Percentiles rank a stretch among this genome's conserved stretches.
These are phyloP conservation scores for Penicillium vulpinum DNA, from an alignment of 2,329 filamentous ascomycete genomes.

Conservation along the genomic window DNA sequence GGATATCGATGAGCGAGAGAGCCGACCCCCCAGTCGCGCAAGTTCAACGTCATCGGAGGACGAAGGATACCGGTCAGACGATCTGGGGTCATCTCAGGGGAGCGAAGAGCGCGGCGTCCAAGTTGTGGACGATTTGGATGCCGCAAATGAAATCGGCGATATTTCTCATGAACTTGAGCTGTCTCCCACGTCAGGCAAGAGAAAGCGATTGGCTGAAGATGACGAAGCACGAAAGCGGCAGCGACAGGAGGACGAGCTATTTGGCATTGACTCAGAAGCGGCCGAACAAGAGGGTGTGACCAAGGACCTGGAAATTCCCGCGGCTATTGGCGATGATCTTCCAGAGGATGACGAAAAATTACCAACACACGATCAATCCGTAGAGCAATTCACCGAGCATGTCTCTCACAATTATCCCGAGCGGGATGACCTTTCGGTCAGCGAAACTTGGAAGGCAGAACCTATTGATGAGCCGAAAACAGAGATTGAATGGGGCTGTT, in stretches of 20 bases:
- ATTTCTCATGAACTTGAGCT: conserved; percentile 47
- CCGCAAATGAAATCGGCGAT: neutral
- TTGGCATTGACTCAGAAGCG: conserved; percentile 62
- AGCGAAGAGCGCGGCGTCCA: conserved; percentile 3
- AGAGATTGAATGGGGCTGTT: conserved; percentile 62
- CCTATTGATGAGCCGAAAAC: conserved; percentile 39
- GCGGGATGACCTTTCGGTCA: conserved; percentile 16
- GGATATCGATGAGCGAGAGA: conserved; percentile 85
- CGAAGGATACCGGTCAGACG: conserved; percentile 37
- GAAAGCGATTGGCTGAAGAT: conserved; percentile 70
- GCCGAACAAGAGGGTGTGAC: conserved; percentile 53
- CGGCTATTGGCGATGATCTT: conserved; percentile 1
- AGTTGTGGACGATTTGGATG: conserved; percentile 16
- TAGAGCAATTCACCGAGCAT: neutral
- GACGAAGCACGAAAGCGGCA: conserved; percentile 73
- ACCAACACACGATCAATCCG: neutral
- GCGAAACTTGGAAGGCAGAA: conserved; percentile 30
- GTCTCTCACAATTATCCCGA: conserved; percentile 1
- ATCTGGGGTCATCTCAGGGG: conserved; percentile 20
- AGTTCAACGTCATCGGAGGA: conserved; percentile 54
- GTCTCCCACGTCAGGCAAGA: conserved; percentile 62
- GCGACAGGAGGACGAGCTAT: conserved; percentile 81
- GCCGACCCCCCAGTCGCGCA: conserved; percentile 72
- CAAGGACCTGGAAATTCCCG: conserved; percentile 23
- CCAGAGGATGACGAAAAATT: conserved; percentile 6